These are phyloP conservation scores for Dacryopinax spathularia DNA, from an alignment of 768 basidiomycete genomes.

Conservation along the genomic window DNA sequence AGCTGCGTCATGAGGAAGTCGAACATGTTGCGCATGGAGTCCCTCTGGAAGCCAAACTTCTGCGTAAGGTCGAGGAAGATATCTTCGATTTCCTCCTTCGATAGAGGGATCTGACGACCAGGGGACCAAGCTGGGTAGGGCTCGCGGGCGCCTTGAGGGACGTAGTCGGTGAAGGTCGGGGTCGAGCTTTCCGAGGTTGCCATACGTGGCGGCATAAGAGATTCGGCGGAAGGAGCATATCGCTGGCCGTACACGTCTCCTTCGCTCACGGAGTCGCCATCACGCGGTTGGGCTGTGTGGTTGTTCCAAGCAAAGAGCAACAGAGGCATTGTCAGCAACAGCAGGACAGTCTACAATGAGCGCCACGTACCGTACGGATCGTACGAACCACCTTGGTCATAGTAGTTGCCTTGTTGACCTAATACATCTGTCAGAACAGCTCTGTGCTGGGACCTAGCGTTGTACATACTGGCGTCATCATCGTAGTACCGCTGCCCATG, in stretches of 20 bases:
- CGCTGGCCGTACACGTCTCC: conserved; percentile 56
- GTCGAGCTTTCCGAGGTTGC: conserved; percentile 57
- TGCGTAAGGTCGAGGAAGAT: conserved; percentile 93
- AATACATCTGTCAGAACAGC: too few relatives aligned
- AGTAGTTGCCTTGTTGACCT: conserved; percentile 40
- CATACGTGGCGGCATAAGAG: conserved; percentile 41
- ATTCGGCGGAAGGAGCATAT: conserved; percentile 62
- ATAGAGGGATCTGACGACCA: conserved; percentile 88
- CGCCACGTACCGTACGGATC: conserved; percentile 41
- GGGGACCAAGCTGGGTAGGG: conserved; percentile 89
- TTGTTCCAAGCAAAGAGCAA: conserved; percentile 6
- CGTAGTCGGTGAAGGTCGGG: conserved; percentile 56
- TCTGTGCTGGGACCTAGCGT: not conserved
- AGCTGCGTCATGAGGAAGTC: conserved; percentile 96
- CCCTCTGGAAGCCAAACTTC: conserved; percentile 96
- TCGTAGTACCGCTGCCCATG: not conserved
- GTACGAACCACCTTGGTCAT: conserved; percentile 41
- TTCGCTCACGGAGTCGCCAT: conserved; percentile 67
- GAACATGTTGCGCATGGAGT: conserved; percentile 95
- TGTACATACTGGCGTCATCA: not conserved
- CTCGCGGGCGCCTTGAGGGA: conserved; percentile 47
- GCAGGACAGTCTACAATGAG: not conserved
- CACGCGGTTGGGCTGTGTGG: conserved; percentile 40
- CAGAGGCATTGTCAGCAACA: conserved; percentile 8
- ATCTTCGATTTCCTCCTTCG: conserved; percentile 98